These are phyloP conservation scores for Meyerozyma sp. DNA, from an alignment of 1,139 yeast genomes.

Conservation along the genomic window DNA sequence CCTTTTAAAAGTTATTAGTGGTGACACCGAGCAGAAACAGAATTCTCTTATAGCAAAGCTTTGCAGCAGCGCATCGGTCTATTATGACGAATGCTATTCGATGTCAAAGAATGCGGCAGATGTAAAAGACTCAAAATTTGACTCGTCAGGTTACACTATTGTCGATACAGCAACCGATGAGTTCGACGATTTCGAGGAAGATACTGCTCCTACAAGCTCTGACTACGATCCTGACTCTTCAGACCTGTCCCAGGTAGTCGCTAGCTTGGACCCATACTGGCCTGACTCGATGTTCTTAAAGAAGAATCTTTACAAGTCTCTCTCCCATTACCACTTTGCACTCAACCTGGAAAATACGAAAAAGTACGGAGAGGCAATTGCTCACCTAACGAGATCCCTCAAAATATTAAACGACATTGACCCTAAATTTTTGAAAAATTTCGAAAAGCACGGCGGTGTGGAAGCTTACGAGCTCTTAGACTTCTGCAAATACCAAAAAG, in stretches of 20 bases:
- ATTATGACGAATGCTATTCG: slow-evolving; percentile 47
- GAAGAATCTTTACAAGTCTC: slow-evolving; percentile 35
- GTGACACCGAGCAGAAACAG: slow-evolving; percentile 43
- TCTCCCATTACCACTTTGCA: slow-evolving; percentile 51
- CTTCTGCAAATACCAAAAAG: slow-evolving; percentile 39
- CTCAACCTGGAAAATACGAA: slow-evolving; percentile 41
- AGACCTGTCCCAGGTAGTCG: slow-evolving; percentile 27
- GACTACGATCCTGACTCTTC: slow-evolving; percentile 28
- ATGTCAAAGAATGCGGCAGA: slow-evolving; percentile 14
- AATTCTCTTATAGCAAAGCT: slow-evolving; percentile 71
- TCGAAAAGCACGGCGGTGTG: slow-evolving; percentile 21
- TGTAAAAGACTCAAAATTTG: slow-evolving; percentile 4
- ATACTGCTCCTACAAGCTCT: slow-evolving; percentile 15
- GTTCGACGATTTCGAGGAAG: slow-evolving; percentile 8
- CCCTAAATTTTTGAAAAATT: slow-evolving; percentile 18
- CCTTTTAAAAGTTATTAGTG: slow-evolving; percentile 54
- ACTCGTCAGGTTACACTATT: slow-evolving; percentile 9
- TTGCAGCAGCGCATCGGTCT: slow-evolving; percentile 53
- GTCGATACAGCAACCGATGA: slow-evolving; percentile 12
- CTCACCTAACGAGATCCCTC: slow-evolving; percentile 54
- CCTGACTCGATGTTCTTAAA: slow-evolving; percentile 40
- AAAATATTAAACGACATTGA: slow-evolving; percentile 26
- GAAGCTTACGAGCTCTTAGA: slow-evolving; percentile 37
- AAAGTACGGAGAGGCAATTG: slow-evolving; percentile 76
- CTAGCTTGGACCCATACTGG: slow-evolving; percentile 47